Conservation (phyloP, 1,284 basidiomycete species). For the Austroboletus novae-zelandiae region DNA sequence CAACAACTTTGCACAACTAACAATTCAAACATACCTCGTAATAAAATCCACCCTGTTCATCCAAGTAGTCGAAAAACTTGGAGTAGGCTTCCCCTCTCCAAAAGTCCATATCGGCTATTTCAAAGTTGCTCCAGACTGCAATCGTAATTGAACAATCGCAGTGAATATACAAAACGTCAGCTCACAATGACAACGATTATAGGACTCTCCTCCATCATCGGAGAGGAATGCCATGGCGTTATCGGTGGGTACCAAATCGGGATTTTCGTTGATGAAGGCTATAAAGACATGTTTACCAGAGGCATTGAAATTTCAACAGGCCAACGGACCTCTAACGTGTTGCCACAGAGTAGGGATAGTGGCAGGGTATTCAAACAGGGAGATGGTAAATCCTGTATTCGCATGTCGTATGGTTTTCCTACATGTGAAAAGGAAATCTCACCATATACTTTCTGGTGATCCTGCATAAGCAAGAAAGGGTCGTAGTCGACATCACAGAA, state of each 20-base stretch:
- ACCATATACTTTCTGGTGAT: conserved; percentile 85
- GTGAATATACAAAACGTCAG: conserved; percentile 8
- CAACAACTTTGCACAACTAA: not conserved
- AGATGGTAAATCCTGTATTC: conserved; percentile 75
- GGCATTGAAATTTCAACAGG: not conserved
- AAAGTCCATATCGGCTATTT: conserved; percentile 82
- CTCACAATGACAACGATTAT: conserved; percentile 88
- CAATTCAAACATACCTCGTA: conserved; percentile 57
- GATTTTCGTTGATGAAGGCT: conserved; percentile 78
- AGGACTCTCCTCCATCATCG: conserved; percentile 75
- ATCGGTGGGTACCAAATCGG: conserved; percentile 61
- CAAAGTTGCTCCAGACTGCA: conserved; percentile 88
- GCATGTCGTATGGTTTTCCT: not conserved
- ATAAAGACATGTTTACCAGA: conserved; percentile 4
- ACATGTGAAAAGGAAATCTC: conserved; percentile 2
- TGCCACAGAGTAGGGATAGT: conserved; percentile 89
- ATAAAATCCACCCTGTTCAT: conserved; percentile 87
- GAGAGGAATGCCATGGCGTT: conserved; percentile 84
- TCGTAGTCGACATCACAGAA: conserved; percentile 88
- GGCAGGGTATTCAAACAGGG: conserved; percentile 80
- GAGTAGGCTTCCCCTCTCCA: conserved; percentile 82
- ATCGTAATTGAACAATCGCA: conserved; percentile 1
- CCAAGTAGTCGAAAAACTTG: conserved; percentile 85
- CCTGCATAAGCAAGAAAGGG: conserved; percentile 89
- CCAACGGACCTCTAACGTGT: conserved; percentile 57